These are phyloP conservation scores for Raddia distichophylla DNA, from an alignment of 176 grass and related monocot genomes.

Conservation along the genomic window DNA sequence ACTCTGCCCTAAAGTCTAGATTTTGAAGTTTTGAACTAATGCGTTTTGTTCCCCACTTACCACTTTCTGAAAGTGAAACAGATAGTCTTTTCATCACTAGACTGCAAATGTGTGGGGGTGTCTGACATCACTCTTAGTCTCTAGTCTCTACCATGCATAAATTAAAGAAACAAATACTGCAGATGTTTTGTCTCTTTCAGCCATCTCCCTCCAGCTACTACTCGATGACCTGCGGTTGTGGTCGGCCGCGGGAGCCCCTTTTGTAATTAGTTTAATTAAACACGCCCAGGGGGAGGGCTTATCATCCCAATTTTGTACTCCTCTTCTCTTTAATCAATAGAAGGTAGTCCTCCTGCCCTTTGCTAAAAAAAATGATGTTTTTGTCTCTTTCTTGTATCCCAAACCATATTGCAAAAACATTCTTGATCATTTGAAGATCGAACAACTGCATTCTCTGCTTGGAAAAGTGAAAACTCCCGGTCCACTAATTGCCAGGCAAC, in stretches of 20 bases:
- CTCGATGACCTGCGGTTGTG: no score
- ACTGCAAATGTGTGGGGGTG: background rate
- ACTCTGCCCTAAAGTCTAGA: background rate
- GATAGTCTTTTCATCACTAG: background rate
- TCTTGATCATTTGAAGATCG: background rate
- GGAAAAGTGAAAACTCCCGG: background rate
- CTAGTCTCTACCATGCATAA: no score
- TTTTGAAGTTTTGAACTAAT: background rate
- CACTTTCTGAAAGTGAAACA: background rate
- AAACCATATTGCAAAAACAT: background rate
- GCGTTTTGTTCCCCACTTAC: background rate
- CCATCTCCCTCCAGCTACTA: no score
- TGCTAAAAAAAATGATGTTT: no score
- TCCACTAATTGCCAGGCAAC: background rate
- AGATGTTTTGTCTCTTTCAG: no score
- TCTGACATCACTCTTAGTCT: background rate
- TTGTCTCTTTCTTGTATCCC: background rate
- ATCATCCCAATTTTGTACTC: no score
- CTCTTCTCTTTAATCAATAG: no score
- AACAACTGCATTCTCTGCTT: background rate
- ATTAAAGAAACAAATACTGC: no score
- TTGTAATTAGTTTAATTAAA: no score
- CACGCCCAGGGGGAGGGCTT: no score
- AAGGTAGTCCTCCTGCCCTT: no score
- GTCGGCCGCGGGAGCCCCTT: no score